Evolutionary conservation across 2,329 filamentous ascomycete genomes (phyloP), one percentile per base, ranked within the genome.

Genomic region (Aciculosporium take): DNA sequence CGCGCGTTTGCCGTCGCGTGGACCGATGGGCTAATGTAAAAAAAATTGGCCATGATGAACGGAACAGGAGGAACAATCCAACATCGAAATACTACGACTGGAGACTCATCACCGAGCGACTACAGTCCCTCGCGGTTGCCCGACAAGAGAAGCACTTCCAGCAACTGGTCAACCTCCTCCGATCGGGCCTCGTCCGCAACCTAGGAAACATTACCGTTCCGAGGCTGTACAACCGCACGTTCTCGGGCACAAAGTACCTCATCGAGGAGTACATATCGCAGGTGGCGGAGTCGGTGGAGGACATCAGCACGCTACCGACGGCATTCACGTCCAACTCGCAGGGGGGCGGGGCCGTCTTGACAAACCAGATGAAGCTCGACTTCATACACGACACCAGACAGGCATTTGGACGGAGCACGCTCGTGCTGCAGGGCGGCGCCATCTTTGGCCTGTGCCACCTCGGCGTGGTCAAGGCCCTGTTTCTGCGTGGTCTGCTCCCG

Each of bases 381-480:
- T 75, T 93, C 43, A 69, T 94, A 40, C 84, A 91, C 52, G 85
- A 94, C 59, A 86, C 86, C 8, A 72, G 88, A 9, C 85, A 91
- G 57, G 84, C 86, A 0, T 93, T 94, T 61, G 89, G 88, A 8
- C 72, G 87, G 48, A 91, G 81, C 42, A 87, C 84, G 1, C 69
- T 95, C 20, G 81, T 95, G 4, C 63, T 95, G 1, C 87, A 95
- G 57, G 88, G 88, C 37, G 88, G 89, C 12, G 84, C 86, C 32
- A 89, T 94, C 44, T 94, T 95, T 53, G 88, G 88, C 2, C 64
- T 94, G 8, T 94, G 85, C 52, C 89, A 95, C 59, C 60, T 95
- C 4, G 88, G 88, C 6, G 86, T 95, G 5, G 84, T 94, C 30
- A 94, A 89, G 56, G 87, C 87, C 2, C 65, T 95, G 31, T 84